Percentiles rank a stretch among this genome's conserved stretches.
These are phyloP conservation scores for Neurospora sp. DNA, from an alignment of 495 filamentous ascomycete species.

Conservation along the genomic window DNA sequence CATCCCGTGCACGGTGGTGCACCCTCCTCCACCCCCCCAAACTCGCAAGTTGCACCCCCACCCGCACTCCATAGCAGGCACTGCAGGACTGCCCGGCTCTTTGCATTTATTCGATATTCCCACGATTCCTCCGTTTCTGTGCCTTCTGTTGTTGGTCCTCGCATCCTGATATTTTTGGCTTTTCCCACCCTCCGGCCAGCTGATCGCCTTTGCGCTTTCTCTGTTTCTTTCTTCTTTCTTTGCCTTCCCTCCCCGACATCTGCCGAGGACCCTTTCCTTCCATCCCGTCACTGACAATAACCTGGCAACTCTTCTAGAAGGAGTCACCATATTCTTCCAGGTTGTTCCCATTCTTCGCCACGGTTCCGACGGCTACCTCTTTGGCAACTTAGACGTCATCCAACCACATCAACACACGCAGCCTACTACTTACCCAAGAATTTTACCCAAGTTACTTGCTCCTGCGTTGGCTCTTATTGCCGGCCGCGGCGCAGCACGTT, in stretches of 20 bases:
- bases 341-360: neutral
- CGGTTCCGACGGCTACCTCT: slow-evolving; percentile 3
- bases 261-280: neutral
- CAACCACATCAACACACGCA: neutral
- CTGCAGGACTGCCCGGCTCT: neutral
- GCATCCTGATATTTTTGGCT: slow-evolving; percentile 23
- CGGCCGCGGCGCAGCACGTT: neutral
- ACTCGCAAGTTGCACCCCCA: neutral
- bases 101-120: neutral
- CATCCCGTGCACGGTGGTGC: neutral
- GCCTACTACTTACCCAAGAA: neutral
- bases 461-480: neutral
- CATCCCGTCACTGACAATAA: neutral
- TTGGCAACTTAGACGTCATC: slow-evolving; percentile 7
- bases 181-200: neutral
- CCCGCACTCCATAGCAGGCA: neutral
- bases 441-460: neutral
- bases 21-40: neutral
- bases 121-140: neutral
- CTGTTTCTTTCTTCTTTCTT: neutral
- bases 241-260: neutral
- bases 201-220: neutral
- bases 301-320: neutral
- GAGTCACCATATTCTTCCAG: neutral
- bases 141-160: neutral